Percentiles rank a stretch among this genome's conserved stretches.
phyloP scores from a whole-genome alignment of 2,329 filamentous ascomycete species.

The Curvularia hawaiiensis region DNA sequence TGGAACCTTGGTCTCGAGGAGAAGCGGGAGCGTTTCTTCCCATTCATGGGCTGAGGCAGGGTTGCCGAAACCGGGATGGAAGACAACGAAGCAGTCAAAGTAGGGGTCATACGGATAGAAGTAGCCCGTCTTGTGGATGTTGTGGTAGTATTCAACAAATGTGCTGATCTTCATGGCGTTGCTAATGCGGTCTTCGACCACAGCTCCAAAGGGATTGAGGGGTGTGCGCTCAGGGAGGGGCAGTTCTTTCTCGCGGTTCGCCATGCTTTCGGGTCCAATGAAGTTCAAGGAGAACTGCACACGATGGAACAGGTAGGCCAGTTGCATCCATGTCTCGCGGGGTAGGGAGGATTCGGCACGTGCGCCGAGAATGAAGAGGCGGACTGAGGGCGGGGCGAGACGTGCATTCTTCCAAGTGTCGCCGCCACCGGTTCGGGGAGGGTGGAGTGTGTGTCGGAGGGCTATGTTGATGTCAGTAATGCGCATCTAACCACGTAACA shows the following conservation, averaged over 20 bases:
- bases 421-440: slow-evolving; percentile 77
- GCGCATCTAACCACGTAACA: too few relatives aligned
- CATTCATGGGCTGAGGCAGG: slow-evolving; percentile 93
- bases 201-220: slow-evolving; percentile 87
- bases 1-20: slow-evolving; percentile 94
- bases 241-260: slow-evolving; percentile 90
- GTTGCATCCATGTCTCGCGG: slow-evolving; percentile 89
- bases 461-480: slow-evolving; percentile 57
- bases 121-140: slow-evolving; percentile 84
- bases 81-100: slow-evolving; percentile 96
- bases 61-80: slow-evolving; percentile 95
- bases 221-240: slow-evolving; percentile 86
- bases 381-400: slow-evolving; percentile 83
- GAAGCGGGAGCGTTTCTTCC: slow-evolving; percentile 84
- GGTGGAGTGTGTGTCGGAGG: slow-evolving; percentile 90
- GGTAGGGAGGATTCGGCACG: slow-evolving; percentile 97
- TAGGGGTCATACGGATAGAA: slow-evolving; percentile 97
- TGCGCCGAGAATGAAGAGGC: slow-evolving; percentile 91
- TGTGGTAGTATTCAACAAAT: slow-evolving; percentile 98
- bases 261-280: slow-evolving; percentile 95
- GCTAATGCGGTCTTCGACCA: slow-evolving; percentile 89
- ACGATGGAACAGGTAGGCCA: slow-evolving; percentile 93
- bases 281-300: slow-evolving; percentile 90
- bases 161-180: slow-evolving; percentile 95
- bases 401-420: slow-evolving; percentile 77